Evolutionary conservation across 2,329 filamentous ascomycete genomes (phyloP), one percentile per base, ranked within the genome.

Genomic region (Periconia macrospinosa): DNA sequence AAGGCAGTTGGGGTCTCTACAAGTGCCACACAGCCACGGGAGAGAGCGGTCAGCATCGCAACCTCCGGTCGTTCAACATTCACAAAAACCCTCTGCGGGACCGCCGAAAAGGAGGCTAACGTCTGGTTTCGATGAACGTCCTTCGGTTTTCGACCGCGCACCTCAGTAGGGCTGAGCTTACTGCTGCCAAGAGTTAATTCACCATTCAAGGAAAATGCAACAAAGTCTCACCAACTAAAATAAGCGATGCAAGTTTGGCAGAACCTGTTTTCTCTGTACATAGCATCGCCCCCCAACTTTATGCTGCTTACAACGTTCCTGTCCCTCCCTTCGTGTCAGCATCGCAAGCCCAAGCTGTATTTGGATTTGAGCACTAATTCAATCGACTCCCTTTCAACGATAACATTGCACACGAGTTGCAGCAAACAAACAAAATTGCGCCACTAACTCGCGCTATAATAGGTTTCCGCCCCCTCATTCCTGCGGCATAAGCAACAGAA

Each of bases 1-100:
- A 2, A 18, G 20, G 23, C 37, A 33, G n/a, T 33, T 20, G 45
- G 45, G 20, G 8, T 17, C 15, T 30, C 30, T 51, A 6, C 33
- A 47, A 17, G 43, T 51, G 3, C 49, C 49, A 7, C 18, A 30
- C 30, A 23, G 43, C 6, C 27, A 45, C 33, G 15, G 6, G 9
- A 18, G 49, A 30, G 42, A 51, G 20, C 14, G 49, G 18, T 51
- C 49, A 9, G 30, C 33, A 10, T 51, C 49, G n/a, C 49, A 51
- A 27, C 49, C 49, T 5, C 42, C 43, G 2, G 14, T 20, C 6
- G 19, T n/a, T 19, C 35, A 11, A 7, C 35, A 41, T 6, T 23
- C 30, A n/a, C 41, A n/a, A 15, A 18, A 17, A 15, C 3, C 30
- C 11, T 40, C 41, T 6, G 43, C 13, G 10, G 43, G 49, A 6